Percentiles rank a stretch among this genome's conserved stretches.
Evolutionary conservation across 176 grass and related monocot genomes (phyloP).

Genomic region (Cymbopogon citratus): DNA sequence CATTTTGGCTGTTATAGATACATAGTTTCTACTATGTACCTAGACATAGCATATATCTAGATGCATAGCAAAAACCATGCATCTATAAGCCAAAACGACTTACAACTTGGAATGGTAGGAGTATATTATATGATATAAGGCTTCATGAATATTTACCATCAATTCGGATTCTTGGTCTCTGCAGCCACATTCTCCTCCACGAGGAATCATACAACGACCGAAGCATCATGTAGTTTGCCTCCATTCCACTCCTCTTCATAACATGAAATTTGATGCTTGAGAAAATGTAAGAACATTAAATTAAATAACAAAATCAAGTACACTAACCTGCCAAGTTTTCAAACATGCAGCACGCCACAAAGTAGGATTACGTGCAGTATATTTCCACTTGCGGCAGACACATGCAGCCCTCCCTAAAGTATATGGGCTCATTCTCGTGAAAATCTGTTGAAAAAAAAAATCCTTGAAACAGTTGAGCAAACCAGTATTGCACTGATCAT

Average conservation of each 20-base stretch:
- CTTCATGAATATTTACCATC: slow-evolving; percentile 57
- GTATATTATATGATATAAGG: slow-evolving; percentile 8
- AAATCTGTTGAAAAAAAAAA: slow-evolving; percentile 56
- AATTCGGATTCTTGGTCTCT: slow-evolving; percentile 69
- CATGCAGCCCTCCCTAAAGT: slow-evolving; percentile 84
- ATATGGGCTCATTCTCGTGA: slow-evolving; percentile 70
- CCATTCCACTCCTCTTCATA: slow-evolving; percentile 61
- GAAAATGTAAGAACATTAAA: slow-evolving; percentile 7
- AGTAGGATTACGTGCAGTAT: slow-evolving; percentile 74
- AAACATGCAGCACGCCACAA: slow-evolving; percentile 74
- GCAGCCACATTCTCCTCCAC: slow-evolving; percentile 98
- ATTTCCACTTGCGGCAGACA: slow-evolving; percentile 92
- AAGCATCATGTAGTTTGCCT: slow-evolving; percentile 66
- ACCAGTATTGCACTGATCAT: neutral
- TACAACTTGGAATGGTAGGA: neutral
- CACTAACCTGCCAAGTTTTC: slow-evolving; percentile 86
- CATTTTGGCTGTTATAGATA: neutral
- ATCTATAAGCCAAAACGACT: neutral
- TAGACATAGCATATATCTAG: neutral
- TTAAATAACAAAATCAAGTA: slow-evolving; percentile 2
- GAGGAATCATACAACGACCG: slow-evolving; percentile 67
- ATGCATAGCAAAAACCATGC: neutral
- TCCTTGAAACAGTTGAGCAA: neutral
- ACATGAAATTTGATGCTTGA: slow-evolving; percentile 24
- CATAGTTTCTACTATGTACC: neutral